Percentiles rank a stretch among this genome's conserved stretches.
phyloP scores from a whole-genome alignment of 345 rosid species.

The Conringia planisiliqua region DNA sequence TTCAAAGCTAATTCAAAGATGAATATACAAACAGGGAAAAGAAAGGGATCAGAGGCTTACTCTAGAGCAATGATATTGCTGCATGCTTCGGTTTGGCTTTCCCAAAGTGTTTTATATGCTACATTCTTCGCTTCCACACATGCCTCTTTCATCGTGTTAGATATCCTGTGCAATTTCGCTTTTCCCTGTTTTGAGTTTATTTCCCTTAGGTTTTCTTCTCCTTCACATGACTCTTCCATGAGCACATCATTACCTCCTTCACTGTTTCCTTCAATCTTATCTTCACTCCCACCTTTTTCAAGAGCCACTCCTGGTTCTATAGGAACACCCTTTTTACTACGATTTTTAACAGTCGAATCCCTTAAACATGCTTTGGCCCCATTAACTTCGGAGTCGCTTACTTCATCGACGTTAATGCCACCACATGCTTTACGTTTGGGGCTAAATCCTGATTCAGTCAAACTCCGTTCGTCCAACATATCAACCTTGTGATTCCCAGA shows the following conservation, averaged over 20 bases:
- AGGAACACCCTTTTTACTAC: not conserved
- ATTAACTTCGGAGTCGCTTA: not conserved
- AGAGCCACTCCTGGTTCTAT: not conserved
- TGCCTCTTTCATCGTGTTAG: constrained; percentile 13
- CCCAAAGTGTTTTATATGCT: constrained; percentile 28
- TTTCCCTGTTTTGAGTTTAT: not conserved
- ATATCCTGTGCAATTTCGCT: not conserved
- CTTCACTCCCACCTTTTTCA: not conserved
- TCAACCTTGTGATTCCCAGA: constrained; percentile 7
- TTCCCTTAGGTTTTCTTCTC: not conserved
- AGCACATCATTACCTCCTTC: constrained; percentile 5
- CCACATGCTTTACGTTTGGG: constrained; percentile 4
- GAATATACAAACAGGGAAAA: not conserved
- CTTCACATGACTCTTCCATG: constrained; percentile 11
- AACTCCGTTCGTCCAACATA: constrained; percentile 13
- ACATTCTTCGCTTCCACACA: constrained; percentile 13
- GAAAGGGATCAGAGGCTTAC: constrained; percentile 10
- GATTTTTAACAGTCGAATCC: not conserved
- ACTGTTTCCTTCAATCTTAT: constrained; percentile 13
- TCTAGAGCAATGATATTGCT: constrained; percentile 23
- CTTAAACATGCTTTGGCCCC: not conserved
- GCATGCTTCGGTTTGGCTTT: constrained; percentile 24
- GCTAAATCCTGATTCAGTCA: constrained; percentile 2
- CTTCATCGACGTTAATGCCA: not conserved
- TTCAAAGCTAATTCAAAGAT: not conserved